Evolutionary conservation across 2,329 filamentous ascomycete species (phyloP), one percentile per base, ranked within the genome.

Genomic region (Herpotrichia juniperi): DNA sequence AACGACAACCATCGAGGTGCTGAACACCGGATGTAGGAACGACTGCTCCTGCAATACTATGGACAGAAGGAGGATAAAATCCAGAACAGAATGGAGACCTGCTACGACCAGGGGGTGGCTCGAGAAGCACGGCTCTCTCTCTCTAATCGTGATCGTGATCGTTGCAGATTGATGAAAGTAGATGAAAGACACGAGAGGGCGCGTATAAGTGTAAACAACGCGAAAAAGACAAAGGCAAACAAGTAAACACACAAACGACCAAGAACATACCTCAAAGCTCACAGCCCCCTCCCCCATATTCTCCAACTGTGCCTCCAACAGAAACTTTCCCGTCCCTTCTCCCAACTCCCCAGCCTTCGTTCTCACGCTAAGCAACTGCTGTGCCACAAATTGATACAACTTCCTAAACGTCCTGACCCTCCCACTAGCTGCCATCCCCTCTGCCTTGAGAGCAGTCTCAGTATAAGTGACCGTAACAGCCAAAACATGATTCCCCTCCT

Each of bases 381-480:
- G 93, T 69, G 93, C 94, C 49, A 96, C 87, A 69, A 99, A 99
- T 73, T 97, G 94, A 74, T 97, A 99, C 54, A 99, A 78, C 77
- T 97, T 97, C 60, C 93, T 82, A 70, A 97, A 97, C 9, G 91
- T 96, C 53, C 94, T 81, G 31, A 90, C 88, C 44, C 91, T 83
- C 4, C 81, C 82, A 50, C 80, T 79, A 2, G 79, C 80, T 19
- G 81, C 80, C 56, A 57, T 77, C 25, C 67, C 72, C 46, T 71
- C 72, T 26, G 68, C 66, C 6, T 65, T 56, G 62, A 89, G 79
- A n/a, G 83, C 83, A 0, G 90, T 92, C 75, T 97, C 93, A 48
- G 92, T 96, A 76, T 97, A 97, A 59, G 89, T 93, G 53, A 97
- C 90, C 48, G 91, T 97, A 54, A 97, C 93, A 6, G 91, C 91